A percentile compares a stretch with the other conserved stretches of the same genome.
Evolutionary conservation across 345 rosid species (phyloP).

Genomic region (Capsella bursapastoris): DNA sequence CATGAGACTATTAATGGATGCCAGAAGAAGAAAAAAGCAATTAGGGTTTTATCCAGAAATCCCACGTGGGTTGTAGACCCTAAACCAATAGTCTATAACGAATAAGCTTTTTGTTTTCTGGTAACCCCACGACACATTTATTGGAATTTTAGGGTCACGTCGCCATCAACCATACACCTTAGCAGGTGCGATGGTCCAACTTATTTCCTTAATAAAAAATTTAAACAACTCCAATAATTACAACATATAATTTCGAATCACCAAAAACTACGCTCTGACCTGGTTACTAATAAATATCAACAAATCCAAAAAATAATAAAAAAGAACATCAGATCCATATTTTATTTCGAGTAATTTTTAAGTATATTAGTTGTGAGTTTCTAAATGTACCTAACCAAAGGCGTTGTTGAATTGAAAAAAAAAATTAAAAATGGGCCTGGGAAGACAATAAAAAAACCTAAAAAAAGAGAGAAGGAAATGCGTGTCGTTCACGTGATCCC

Average conservation of each 20-base stretch:
- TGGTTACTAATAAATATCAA: neutral
- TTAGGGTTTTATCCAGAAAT: constrained; percentile 21
- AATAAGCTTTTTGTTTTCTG: constrained; percentile 38
- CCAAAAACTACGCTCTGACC: neutral
- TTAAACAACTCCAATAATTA: neutral
- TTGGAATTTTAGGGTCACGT: constrained; percentile 36
- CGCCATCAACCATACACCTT: constrained; percentile 31
- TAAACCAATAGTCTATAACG: neutral
- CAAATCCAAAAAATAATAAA: neutral
- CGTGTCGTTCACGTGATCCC: constrained; percentile 53
- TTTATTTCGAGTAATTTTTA: neutral
- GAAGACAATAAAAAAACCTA: neutral
- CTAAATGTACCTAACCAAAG: neutral
- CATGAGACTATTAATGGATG: neutral
- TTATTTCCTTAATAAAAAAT: constrained; percentile 7
- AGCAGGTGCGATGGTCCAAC: constrained; percentile 41
- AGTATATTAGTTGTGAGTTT: too few relatives aligned
- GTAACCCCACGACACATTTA: constrained; percentile 42
- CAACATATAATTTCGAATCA: neutral
- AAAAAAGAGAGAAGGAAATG: constrained; percentile 29
- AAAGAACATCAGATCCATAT: neutral
- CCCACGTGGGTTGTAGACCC: constrained; percentile 53
- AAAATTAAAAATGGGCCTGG: constrained; percentile 31
- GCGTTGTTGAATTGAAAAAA: constrained; percentile 18
- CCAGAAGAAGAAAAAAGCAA: neutral